phyloP scores from a whole-genome alignment of 805 yeast genomes.

The Starmerella asiatica region DNA sequence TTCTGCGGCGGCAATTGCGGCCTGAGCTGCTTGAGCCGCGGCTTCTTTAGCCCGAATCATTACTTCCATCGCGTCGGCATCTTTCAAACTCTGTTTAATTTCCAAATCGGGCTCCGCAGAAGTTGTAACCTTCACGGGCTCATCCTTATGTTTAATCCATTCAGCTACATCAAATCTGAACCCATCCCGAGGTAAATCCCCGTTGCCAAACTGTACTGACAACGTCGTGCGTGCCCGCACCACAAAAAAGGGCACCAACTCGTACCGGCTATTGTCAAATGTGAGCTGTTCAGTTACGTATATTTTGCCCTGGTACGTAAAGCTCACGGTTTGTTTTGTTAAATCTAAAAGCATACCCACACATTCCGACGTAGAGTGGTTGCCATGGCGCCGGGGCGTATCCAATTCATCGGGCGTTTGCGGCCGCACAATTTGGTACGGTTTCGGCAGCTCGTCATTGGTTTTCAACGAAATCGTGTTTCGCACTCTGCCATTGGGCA shows the following conservation, averaged over 20 bases:
- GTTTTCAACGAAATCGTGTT: background rate
- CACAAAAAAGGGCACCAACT: constrained; percentile 2
- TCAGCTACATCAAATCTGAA: constrained; percentile 4
- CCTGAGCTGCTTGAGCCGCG: background rate
- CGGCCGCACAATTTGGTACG: background rate
- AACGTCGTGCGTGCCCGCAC: background rate
- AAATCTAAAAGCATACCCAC: constrained; percentile 3
- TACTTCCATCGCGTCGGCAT: background rate
- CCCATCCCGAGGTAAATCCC: constrained; percentile 4
- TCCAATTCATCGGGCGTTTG: background rate
- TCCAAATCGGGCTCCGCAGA: background rate
- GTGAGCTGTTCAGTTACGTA: background rate
- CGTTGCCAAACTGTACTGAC: constrained; percentile 3
- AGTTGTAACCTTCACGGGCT: too few species aligned
- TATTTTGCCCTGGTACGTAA: constrained; percentile 1
- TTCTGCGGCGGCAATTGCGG: background rate
- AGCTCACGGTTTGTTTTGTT: background rate
- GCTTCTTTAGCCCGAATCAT: background rate
- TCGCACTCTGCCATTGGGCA: background rate
- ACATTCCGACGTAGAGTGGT: background rate
- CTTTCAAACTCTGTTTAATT: too few species aligned
- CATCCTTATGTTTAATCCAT: background rate
- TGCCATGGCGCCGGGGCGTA: background rate
- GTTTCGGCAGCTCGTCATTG: background rate
- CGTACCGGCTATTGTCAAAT: too few species aligned